These are phyloP conservation scores for Zymoseptoria passerinii DNA, from an alignment of 2,329 filamentous ascomycete species.

Conservation along the genomic window DNA sequence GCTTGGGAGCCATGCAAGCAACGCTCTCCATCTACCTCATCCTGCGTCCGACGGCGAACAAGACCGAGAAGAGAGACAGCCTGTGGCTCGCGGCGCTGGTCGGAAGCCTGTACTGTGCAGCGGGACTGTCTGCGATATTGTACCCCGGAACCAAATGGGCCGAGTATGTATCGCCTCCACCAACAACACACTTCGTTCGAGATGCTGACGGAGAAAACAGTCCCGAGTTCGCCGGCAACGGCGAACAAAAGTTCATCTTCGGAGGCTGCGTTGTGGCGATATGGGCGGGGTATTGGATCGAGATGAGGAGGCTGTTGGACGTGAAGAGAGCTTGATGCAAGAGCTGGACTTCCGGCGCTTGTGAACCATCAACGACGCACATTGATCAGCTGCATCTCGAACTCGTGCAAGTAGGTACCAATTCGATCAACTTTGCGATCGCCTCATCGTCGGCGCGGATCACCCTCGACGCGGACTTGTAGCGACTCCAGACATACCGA, in stretches of 20 bases:
- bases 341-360: not conserved
- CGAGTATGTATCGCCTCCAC: constrained; percentile 25
- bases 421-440: not conserved
- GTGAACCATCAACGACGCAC: not conserved
- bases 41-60: constrained; percentile 17
- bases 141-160: constrained; percentile 39
- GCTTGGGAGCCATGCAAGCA: constrained; percentile 36
- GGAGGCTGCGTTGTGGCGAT: constrained; percentile 16
- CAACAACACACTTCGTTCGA: not conserved
- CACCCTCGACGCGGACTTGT: not conserved
- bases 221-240: constrained; percentile 37
- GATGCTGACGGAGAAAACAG: constrained; percentile 1
- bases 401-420: not conserved
- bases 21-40: constrained; percentile 33
- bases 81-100: constrained; percentile 32
- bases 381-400: not conserved
- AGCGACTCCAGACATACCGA: not conserved
- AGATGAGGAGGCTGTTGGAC: constrained; percentile 17
- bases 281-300: constrained; percentile 28
- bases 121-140: constrained; percentile 37
- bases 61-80: constrained; percentile 11
- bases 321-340: constrained; percentile 12
- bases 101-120: constrained; percentile 38
- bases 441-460: not conserved
- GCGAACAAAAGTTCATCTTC: constrained; percentile 32